A percentile compares a stretch with the other conserved stretches of the same genome.
These are phyloP conservation scores for Aschersonia sp. DNA, from an alignment of 2,329 filamentous ascomycete species.

Conservation along the genomic window DNA sequence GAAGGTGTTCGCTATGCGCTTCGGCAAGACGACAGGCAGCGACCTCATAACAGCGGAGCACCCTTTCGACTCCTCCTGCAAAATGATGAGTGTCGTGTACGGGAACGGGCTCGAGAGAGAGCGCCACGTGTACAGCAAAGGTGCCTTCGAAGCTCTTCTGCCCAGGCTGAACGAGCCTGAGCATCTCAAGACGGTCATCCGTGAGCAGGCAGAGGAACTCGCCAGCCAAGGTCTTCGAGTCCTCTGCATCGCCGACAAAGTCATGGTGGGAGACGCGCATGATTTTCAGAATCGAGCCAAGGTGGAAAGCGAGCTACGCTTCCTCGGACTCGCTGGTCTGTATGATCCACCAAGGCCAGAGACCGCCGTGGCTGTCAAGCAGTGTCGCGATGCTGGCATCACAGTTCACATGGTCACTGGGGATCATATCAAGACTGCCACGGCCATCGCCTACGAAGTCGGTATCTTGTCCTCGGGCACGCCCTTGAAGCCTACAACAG, in stretches of 20 bases:
- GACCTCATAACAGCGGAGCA: slow-evolving; percentile 46
- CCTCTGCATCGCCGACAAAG: slow-evolving; percentile 46
- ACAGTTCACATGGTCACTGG: slow-evolving; percentile 57
- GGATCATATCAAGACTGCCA: slow-evolving; percentile 53
- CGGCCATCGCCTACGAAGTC: slow-evolving; percentile 49
- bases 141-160: slow-evolving; percentile 41
- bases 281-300: slow-evolving; percentile 31
- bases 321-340: slow-evolving; percentile 56
- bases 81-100: slow-evolving; percentile 62
- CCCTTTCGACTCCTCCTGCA: slow-evolving; percentile 59
- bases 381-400: slow-evolving; percentile 46
- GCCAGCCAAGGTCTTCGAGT: slow-evolving; percentile 52
- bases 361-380: slow-evolving; percentile 43
- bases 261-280: slow-evolving; percentile 19
- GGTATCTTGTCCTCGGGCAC: slow-evolving; percentile 35
- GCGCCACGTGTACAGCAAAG: slow-evolving; percentile 38
- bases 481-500: slow-evolving; percentile 24
- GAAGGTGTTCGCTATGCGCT: slow-evolving; percentile 58
- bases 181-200: slow-evolving; percentile 29
- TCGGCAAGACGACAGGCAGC: slow-evolving; percentile 32
- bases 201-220: slow-evolving; percentile 36
- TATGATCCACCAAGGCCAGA: slow-evolving; percentile 60
- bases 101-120: slow-evolving; percentile 17
- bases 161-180: slow-evolving; percentile 34
- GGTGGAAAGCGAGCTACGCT: slow-evolving; percentile 43